phyloP scores from a whole-genome alignment of 2,329 filamentous ascomycete genomes.

The Sclerotiophoma versabilis region DNA sequence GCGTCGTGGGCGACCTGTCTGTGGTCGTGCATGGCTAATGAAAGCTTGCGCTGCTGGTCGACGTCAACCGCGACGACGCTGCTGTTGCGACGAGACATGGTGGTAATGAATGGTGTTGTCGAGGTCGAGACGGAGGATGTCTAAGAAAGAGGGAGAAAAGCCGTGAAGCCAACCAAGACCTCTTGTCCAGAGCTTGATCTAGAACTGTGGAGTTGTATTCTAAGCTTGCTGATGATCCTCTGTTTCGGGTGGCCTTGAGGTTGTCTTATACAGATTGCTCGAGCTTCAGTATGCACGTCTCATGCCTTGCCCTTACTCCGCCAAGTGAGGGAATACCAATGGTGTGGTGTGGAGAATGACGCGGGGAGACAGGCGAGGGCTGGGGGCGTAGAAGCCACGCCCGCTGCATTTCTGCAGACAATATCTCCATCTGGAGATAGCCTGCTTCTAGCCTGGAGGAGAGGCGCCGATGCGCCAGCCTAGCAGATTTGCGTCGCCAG shows the following conservation, averaged over 20 bases:
- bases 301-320: constrained; percentile 21
- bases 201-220: constrained; percentile 26
- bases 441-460: constrained; percentile 26
- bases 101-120: constrained; percentile 16
- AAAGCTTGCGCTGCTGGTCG: constrained; percentile 41
- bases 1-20: constrained; percentile 39
- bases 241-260: constrained; percentile 16
- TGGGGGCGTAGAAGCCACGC: constrained; percentile 19
- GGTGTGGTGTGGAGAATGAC: constrained; percentile 32
- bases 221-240: constrained; percentile 23
- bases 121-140: background rate
- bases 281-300: constrained; percentile 14
- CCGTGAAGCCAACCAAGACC: constrained; percentile 20
- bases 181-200: constrained; percentile 17
- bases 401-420: constrained; percentile 10
- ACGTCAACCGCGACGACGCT: constrained; percentile 42
- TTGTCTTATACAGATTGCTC: constrained; percentile 31
- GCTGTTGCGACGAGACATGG: constrained; percentile 44
- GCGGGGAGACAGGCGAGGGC: constrained; percentile 31
- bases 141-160: background rate
- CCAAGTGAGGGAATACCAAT: constrained; percentile 28
- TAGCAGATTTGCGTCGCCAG: constrained; percentile 2
- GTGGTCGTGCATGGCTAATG: constrained; percentile 37
- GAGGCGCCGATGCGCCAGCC: constrained; percentile 25
- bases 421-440: constrained; percentile 19